Percentiles rank a stretch among this genome's conserved stretches.
Conservation (phyloP, 345 rosid genomes). For the Citrus inodora region DNA sequence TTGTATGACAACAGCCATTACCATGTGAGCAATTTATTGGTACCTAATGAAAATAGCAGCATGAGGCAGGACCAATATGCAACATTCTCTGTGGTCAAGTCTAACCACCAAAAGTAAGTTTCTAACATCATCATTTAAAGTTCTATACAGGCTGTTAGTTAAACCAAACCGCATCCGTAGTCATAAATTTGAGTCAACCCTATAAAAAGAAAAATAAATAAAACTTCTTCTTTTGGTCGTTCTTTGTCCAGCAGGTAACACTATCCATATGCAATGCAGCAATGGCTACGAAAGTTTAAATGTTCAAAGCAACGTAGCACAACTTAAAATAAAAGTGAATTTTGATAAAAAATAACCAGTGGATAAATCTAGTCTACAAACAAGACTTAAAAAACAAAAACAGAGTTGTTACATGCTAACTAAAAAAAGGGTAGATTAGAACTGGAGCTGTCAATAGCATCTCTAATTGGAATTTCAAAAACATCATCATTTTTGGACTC, state of each 20-base stretch:
- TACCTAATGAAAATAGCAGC: too few relatives aligned
- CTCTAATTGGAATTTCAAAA: slow-evolving; percentile 33
- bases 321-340: not conserved
- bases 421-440: slow-evolving; percentile 3
- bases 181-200: not conserved
- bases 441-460: slow-evolving; percentile 42
- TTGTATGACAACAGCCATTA: not conserved
- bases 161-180: not conserved
- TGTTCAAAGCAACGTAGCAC: not conserved
- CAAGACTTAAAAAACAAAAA: not conserved
- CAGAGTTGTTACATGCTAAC: not conserved
- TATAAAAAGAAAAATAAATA: not conserved
- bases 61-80: too few relatives aligned
- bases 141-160: too few relatives aligned
- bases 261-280: not conserved
- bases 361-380: not conserved
- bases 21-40: too few relatives aligned
- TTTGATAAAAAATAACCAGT: not conserved
- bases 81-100: too few relatives aligned
- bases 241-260: not conserved
- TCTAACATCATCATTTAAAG: not conserved
- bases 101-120: not conserved
- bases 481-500: slow-evolving; percentile 16
- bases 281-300: not conserved
- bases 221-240: not conserved